Conservation (phyloP, 2,329 filamentous ascomycete genomes). For the Apiospora arundinis region DNA sequence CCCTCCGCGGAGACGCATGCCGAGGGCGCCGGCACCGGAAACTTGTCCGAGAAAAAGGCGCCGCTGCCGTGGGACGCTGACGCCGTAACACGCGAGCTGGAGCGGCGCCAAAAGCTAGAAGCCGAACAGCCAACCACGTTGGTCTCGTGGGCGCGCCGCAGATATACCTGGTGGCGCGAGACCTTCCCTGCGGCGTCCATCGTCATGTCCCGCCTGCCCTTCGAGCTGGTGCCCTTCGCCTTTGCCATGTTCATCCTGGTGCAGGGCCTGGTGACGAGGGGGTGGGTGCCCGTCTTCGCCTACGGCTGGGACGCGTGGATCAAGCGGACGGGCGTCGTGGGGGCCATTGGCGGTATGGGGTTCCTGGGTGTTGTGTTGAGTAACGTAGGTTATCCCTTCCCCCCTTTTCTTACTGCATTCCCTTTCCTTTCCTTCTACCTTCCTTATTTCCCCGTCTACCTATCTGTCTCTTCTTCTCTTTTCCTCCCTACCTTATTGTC, state of each 20-base stretch:
- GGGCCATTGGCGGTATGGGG: conserved; percentile 74
- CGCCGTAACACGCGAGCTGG: conserved; percentile 6
- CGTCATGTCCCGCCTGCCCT: conserved; percentile 70
- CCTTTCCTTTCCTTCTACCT: background rate
- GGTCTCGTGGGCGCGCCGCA: conserved; percentile 52
- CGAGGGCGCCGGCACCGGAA: background rate
- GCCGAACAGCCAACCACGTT: conserved; percentile 50
- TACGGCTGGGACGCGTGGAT: conserved; percentile 79
- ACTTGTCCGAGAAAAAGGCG: conserved; percentile 11
- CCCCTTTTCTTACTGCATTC: no score
- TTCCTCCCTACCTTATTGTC: background rate
- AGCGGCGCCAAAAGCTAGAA: background rate
- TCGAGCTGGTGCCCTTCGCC: conserved; percentile 73
- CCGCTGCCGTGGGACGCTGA: background rate
- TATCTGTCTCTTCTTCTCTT: background rate
- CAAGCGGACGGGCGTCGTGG: conserved; percentile 69
- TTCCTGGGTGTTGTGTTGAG: conserved; percentile 74
- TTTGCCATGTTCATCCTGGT: conserved; percentile 79
- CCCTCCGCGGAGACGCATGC: no score
- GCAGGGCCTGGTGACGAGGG: conserved; percentile 73
- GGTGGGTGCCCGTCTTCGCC: conserved; percentile 77
- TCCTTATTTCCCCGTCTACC: background rate
- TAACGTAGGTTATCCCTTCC: conserved; percentile 62
- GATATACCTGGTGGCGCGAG: conserved; percentile 65
- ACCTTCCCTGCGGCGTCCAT: conserved; percentile 74